Percentiles rank a stretch among this genome's conserved stretches.
Evolutionary conservation across 2,329 filamentous ascomycete genomes (phyloP).

Genomic region (Aspergillus pseudoterreus): DNA sequence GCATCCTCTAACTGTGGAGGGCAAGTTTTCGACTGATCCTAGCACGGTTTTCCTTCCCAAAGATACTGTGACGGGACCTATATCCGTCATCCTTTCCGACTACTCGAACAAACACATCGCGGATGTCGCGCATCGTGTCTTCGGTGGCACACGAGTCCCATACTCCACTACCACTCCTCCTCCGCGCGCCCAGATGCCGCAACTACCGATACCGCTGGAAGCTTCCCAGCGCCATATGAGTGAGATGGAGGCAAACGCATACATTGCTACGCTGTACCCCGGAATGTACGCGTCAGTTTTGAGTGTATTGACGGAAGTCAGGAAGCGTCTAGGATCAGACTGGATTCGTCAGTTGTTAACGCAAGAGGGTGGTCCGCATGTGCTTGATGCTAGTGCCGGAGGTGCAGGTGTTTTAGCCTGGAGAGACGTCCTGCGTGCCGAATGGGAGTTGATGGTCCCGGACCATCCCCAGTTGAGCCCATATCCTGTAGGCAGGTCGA

Average conservation of each 20-base stretch:
- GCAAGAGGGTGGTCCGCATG: constrained; percentile 54
- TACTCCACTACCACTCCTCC: constrained; percentile 69
- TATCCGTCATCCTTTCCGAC: constrained; percentile 63
- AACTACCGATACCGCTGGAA: constrained; percentile 56
- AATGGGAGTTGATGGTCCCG: constrained; percentile 69
- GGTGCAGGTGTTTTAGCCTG: constrained; percentile 61
- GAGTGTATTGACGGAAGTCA: constrained; percentile 56
- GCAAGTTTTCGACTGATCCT: constrained; percentile 70
- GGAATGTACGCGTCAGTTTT: constrained; percentile 57
- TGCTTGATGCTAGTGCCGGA: constrained; percentile 60
- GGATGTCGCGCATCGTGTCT: constrained; percentile 66
- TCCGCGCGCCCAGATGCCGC: constrained; percentile 46
- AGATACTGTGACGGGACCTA: constrained; percentile 64
- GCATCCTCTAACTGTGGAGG: constrained; percentile 70
- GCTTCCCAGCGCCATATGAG: constrained; percentile 56
- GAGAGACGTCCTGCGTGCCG: constrained; percentile 70
- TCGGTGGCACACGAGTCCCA: constrained; percentile 74
- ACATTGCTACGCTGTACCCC: constrained; percentile 57
- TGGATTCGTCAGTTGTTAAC: constrained; percentile 57
- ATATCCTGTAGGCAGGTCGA: constrained; percentile 62
- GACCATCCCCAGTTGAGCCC: constrained; percentile 38
- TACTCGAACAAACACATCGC: constrained; percentile 71
- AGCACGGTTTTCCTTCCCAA: constrained; percentile 72
- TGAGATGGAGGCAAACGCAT: constrained; percentile 59
- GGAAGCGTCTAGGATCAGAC: constrained; percentile 55